Evolutionary conservation across 1,284 basidiomycete genomes (phyloP), one percentile per base, ranked within the genome.

Genomic region (Microbotryum saponariae): DNA sequence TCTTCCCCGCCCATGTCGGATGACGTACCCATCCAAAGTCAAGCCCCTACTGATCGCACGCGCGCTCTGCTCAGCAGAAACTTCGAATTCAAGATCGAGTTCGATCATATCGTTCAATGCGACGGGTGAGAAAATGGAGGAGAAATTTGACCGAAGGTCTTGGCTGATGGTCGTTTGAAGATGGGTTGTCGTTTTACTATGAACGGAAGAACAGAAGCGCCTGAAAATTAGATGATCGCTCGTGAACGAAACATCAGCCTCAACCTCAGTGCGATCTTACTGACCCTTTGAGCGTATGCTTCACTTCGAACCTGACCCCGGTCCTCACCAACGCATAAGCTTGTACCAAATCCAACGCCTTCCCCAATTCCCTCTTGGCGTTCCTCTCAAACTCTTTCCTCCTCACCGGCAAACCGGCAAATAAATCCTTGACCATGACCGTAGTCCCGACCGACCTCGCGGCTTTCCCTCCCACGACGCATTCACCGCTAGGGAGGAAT

Each of bases 381-480:
- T 94, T 93, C 61, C 89, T 82, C 72, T 92, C 86, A 52, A 97
- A 83, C 72, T 97, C 94, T 73, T 93, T 93, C 8, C 91, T 80
- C 3, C 96, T 83, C 3, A 99, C 96, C 0, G 96, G 91, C 0
- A 97, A 80, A 0, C 86, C 81, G 10, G 79, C 77, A 76, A 98
- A 97, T 4, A 97, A 79, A 12, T 84, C 83, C 0, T 82, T 79
- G 3, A 97, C 76, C 0, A 79, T 80, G 21, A 96, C 81, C 0
- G 92, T 96, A 0, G 94, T 97, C 1, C 96, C 96, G 60, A 87
- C 81, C 87, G 72, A 29, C 16, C 63, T 33, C 21, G 63, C 60
- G 16, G 56, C 56, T 46, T 60, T 59, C 55, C 78, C 72, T 64
- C 78, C 73, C 63, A 76, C 69, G 10, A 67, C 55, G 54, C 70